Percentiles rank a stretch among this genome's conserved stretches.
Conservation (phyloP, 352 stramenopile species). For the Globisporangium paroecandrum region DNA sequence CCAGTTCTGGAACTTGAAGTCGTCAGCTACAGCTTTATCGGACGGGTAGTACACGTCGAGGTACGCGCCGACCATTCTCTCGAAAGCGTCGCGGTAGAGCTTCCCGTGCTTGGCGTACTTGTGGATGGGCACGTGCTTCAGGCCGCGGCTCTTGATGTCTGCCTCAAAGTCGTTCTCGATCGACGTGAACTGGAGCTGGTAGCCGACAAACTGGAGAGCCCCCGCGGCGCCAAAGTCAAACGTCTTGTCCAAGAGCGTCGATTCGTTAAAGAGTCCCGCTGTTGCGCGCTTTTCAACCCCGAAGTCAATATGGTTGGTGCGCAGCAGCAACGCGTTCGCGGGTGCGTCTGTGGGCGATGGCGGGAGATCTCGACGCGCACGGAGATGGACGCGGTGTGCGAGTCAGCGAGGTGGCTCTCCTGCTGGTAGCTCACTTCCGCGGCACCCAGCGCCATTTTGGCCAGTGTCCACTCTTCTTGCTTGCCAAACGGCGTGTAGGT, state of each 20-base stretch:
- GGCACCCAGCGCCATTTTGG: slow-evolving; percentile 43
- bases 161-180: slow-evolving; percentile 11
- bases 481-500: slow-evolving; percentile 47
- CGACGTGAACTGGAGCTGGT: neutral
- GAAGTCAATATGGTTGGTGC: slow-evolving; percentile 38
- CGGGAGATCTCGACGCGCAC: slow-evolving; percentile 24
- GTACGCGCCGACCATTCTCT: slow-evolving; percentile 1
- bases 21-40: slow-evolving; percentile 7
- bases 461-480: slow-evolving; percentile 6
- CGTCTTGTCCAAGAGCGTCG: slow-evolving; percentile 34
- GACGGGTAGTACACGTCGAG: slow-evolving; percentile 10
- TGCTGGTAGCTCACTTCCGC: slow-evolving; percentile 18
- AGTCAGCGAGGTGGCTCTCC: neutral
- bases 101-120: slow-evolving; percentile 6
- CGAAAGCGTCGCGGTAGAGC: slow-evolving; percentile 1
- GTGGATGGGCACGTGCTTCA: slow-evolving; percentile 5
- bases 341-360: slow-evolving; percentile 25
- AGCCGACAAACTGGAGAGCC: neutral
- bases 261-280: slow-evolving; percentile 35
- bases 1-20: slow-evolving; percentile 32
- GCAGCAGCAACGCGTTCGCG: slow-evolving; percentile 32
- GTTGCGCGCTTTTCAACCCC: slow-evolving; percentile 34
- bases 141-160: slow-evolving; percentile 2
- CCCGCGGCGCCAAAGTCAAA: slow-evolving; percentile 39
- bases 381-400: neutral